These are phyloP conservation scores for Claviceps spartinae DNA, from an alignment of 2,329 filamentous ascomycete species.

Conservation along the genomic window DNA sequence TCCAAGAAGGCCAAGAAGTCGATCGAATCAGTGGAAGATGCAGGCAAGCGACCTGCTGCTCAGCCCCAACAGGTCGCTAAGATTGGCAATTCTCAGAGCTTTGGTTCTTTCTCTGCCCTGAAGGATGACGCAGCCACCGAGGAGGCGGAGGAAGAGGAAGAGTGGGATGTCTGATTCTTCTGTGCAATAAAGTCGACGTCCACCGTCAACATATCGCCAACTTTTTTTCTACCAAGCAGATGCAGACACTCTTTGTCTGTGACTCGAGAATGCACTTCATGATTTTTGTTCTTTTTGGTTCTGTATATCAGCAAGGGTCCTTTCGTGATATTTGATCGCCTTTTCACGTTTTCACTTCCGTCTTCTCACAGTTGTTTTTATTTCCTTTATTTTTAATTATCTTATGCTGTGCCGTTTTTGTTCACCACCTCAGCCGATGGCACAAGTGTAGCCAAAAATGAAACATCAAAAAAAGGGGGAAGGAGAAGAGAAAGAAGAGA, in stretches of 20 bases:
- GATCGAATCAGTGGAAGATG: constrained; percentile 22
- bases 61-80: constrained; percentile 22
- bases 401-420: background rate
- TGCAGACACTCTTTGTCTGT: background rate
- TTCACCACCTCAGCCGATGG: background rate
- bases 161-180: constrained; percentile 36
- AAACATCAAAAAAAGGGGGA: background rate
- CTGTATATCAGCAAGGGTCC: constrained; percentile 4
- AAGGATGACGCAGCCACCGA: constrained; percentile 27
- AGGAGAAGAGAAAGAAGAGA: background rate
- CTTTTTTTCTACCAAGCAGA: background rate
- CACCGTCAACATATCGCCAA: background rate
- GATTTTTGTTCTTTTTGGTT: background rate
- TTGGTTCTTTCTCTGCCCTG: constrained; percentile 37
- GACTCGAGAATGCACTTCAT: background rate
- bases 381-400: background rate
- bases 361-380: background rate
- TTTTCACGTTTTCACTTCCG: background rate
- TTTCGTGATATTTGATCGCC: background rate
- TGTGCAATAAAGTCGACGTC: background rate
- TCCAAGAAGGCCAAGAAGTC: constrained; percentile 31
- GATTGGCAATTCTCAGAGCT: constrained; percentile 19
- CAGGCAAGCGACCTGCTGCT: constrained; percentile 14
- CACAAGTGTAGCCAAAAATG: background rate
- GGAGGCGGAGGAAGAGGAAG: constrained; percentile 32